Evolutionary conservation across 345 rosid genomes (phyloP).

Genomic region (Angophora floribunda): DNA sequence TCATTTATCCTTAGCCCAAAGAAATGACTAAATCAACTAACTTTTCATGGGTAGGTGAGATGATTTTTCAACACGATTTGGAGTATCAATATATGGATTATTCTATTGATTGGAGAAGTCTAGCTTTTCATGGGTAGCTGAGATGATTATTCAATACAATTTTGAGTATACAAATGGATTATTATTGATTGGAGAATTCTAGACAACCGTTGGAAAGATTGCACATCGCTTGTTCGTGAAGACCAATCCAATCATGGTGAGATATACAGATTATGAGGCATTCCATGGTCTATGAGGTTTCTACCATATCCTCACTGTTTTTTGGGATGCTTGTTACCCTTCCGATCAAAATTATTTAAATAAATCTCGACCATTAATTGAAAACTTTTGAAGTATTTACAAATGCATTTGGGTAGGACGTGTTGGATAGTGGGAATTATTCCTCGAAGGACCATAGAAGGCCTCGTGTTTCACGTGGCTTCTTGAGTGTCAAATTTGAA

Average conservation of each 20-base stretch:
- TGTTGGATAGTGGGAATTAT: no score
- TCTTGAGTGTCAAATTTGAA: background rate
- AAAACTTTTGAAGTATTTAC: background rate
- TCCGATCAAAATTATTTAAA: background rate
- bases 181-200: background rate
- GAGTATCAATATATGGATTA: no score
- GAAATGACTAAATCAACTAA: background rate
- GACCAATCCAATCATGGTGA: background rate
- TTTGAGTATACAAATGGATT: background rate
- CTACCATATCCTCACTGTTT: background rate
- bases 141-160: background rate
- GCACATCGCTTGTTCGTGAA: background rate
- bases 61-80: background rate
- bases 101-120: no score
- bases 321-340: background rate
- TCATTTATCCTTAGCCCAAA: background rate
- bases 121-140: background rate
- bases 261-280: background rate
- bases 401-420: background rate
- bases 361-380: background rate
- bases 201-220: background rate
- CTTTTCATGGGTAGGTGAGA: background rate
- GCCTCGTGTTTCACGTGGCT: background rate
- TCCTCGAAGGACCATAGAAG: background rate
- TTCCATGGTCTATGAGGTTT: background rate